Base-by-base conservation (phyloP, 495 filamentous ascomycete species). In the Talaromyces wortmannii region DNA sequence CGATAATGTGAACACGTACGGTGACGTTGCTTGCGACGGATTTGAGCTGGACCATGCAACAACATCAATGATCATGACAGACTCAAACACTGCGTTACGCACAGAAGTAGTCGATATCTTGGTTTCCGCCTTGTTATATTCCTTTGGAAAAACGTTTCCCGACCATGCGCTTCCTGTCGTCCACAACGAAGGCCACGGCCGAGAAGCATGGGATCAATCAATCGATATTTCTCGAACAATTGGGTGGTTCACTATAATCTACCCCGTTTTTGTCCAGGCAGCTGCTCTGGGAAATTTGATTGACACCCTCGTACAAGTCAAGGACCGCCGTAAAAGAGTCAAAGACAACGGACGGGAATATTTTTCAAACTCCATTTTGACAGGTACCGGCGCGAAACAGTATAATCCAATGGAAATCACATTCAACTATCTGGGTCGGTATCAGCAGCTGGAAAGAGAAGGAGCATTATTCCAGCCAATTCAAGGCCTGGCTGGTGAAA, bases 341-440 rank as follows among this genome's bases (percentile, higher is more conserved):
- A 59, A 70, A n/a, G 71, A 73, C 44, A 81, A 82, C 59, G 80
- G 80, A 17, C 63, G 76, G 23, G 69, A 73, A 4, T 74, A 78
- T 44, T 83, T 82, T 56, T 73, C 69, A 1, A 68, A 63, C 29
- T 74, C 78, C 8, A 73, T 81, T 30, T 68, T 82, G 42, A 68
- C 72, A 0, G 61, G 68, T 2, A 73, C 74, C 30, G 57, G 70
- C 5, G 68, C 76, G 31, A 57, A 59, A 23, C 75, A 74, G 33
- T 55, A 62, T 18, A 64, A 73, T 12, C 86, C 85, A 6, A 79
- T 89, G 57, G 87, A 90, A 65, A 79, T 90, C 40, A 79, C 80
- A 2, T 88, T 90, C 65, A 87, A 85, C 59, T 89, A 89, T 57
- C 74, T 84, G 11, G 86, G 84, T 0, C 75, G 82, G 15, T 72